Evolutionary conservation across 2,329 filamentous ascomycete species (phyloP), one percentile per base, ranked within the genome.

Genomic region (Alternaria burnsii): DNA sequence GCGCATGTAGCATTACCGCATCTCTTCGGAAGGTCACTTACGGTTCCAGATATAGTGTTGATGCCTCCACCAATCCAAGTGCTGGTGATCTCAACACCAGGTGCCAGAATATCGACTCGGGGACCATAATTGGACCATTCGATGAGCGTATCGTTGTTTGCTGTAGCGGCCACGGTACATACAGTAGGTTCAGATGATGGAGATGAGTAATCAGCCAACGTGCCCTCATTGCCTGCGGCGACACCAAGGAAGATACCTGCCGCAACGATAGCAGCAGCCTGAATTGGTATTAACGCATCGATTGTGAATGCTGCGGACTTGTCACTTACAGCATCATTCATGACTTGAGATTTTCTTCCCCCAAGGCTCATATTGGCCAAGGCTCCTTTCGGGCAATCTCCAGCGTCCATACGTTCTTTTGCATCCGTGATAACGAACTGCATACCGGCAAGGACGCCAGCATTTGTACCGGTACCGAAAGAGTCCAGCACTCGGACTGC

Each of bases 1-100:
- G 46, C 20, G 32, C 46, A n/a, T 10, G 30, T 50, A 32, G 24
- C 14, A 26, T 18, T 12, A 14, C 22, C 46, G 12, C 8, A 12
- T 24, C 30, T 9, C 34, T 38, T 30, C 12, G 30, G 20, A 24
- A 38, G n/a, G 32, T 22, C 26, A 50, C 46, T 50, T 38, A 50
- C 30, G 4, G 88, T 90, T 16, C 88, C 88, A 12, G 82, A 84
- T 66, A 88, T 82, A 50, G 76, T 82, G 53, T 79, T 79, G 75
- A 67, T 73, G 4, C 73, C 75, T 43, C 77, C 75, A 34, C 81
- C 59, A 38, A 67, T 70, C 65, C 63, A 87, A 30, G 86, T 81
- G 69, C 81, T 84, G 1, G 81, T 78, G 20, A 81, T 66, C 0
- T 67, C 55, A 28, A 80, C 72, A 12, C 79, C 79, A 3, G 79